A percentile compares a stretch with the other conserved stretches of the same genome.
phyloP scores from a whole-genome alignment of 495 filamentous ascomycete species.

The Aeminium ludgeri region DNA sequence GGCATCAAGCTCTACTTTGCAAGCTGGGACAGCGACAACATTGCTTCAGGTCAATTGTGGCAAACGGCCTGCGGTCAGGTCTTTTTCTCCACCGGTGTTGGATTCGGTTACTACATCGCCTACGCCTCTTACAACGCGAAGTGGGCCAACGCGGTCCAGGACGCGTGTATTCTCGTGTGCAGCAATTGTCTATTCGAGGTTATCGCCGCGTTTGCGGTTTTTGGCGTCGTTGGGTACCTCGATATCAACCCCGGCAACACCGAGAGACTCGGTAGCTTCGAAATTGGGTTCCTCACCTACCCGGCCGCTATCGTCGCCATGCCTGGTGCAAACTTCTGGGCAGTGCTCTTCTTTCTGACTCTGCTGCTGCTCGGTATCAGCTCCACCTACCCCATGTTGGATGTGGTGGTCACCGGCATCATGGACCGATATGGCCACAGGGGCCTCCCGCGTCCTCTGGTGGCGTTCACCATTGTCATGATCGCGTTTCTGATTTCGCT shows the following conservation, averaged over 20 bases:
- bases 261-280: neutral
- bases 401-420: neutral
- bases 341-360: neutral
- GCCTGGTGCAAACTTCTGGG: neutral
- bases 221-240: slow-evolving; percentile 1
- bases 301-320: neutral
- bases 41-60: neutral
- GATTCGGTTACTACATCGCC: slow-evolving; percentile 1
- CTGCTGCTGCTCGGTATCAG: neutral
- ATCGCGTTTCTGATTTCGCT: neutral
- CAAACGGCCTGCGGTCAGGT: neutral
- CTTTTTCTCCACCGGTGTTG: neutral
- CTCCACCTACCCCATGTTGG: neutral
- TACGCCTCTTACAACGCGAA: neutral
- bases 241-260: neutral
- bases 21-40: neutral
- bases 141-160: neutral
- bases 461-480: neutral
- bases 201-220: neutral
- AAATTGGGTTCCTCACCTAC: neutral
- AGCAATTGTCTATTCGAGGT: neutral
- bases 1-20: neutral
- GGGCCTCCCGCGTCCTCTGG: neutral
- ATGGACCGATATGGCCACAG: neutral
- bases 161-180: neutral